phyloP scores from a whole-genome alignment of 2,329 filamentous ascomycete genomes.

The Penicillium sp. region DNA sequence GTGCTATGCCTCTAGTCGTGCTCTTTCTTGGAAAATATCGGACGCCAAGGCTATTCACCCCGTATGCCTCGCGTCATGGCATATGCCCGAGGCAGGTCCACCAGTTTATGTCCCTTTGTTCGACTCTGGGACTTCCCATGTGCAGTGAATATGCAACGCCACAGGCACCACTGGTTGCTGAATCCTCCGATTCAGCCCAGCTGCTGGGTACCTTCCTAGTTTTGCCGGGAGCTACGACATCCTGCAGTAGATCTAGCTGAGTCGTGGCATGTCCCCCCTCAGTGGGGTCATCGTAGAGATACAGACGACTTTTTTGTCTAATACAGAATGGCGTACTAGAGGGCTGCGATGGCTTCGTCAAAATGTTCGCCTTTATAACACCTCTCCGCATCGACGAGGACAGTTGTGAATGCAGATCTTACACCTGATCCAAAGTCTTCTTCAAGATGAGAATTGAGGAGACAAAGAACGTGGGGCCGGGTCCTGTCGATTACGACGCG shows the following conservation, averaged over 20 bases:
- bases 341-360: constrained; percentile 12
- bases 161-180: constrained; percentile 7
- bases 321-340: constrained; percentile 38
- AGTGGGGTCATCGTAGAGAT: neutral
- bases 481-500: constrained; percentile 6
- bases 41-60: neutral
- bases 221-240: neutral
- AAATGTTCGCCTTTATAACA: constrained; percentile 24
- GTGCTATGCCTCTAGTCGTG: neutral
- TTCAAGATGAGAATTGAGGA: constrained; percentile 30
- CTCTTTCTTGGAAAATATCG: neutral
- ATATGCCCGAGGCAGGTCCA: constrained; percentile 1
- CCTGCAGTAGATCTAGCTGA: constrained; percentile 3
- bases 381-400: neutral
- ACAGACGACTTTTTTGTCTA: constrained; percentile 14
- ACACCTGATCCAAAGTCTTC: neutral
- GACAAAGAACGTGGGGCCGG: constrained; percentile 13
- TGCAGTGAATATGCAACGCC: constrained; percentile 7
- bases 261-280: constrained; percentile 5
- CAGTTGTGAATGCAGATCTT: neutral
- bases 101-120: neutral
- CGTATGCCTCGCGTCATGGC: constrained; percentile 1
- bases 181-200: neutral
- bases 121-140: neutral
- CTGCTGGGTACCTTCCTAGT: constrained; percentile 1